These are phyloP conservation scores for Claviceps fusiformis DNA, from an alignment of 2,329 filamentous ascomycete species.

Conservation along the genomic window DNA sequence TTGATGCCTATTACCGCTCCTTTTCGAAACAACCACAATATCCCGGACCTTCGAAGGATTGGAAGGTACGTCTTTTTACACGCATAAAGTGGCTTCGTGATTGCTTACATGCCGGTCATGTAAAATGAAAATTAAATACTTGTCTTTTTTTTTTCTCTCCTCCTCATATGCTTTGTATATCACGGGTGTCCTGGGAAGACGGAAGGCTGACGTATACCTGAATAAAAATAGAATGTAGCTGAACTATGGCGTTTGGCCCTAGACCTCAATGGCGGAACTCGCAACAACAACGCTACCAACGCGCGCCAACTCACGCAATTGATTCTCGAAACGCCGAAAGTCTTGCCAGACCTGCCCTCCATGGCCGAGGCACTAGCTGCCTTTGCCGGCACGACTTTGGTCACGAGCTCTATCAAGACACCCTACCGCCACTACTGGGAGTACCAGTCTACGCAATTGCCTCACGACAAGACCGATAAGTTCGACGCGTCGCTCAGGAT, in stretches of 20 bases:
- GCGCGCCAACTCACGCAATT: conserved; percentile 42
- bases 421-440: conserved; percentile 48
- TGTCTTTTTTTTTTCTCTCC: not conserved
- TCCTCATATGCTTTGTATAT: not conserved
- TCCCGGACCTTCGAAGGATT: conserved; percentile 30
- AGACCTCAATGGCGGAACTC: conserved; percentile 41
- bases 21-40: conserved; percentile 17
- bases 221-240: conserved; percentile 27
- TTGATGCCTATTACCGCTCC: conserved; percentile 39
- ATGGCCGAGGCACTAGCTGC: conserved; percentile 64
- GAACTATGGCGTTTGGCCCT: conserved; percentile 40
- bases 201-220: not conserved
- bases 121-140: not conserved
- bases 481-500: conserved; percentile 53
- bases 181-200: not conserved
- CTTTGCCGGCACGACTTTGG: conserved; percentile 50
- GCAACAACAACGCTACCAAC: conserved; percentile 43
- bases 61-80: conserved; percentile 22
- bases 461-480: conserved; percentile 27
- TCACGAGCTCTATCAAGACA: conserved; percentile 43
- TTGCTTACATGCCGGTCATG: not conserved
- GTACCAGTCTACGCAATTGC: conserved; percentile 21
- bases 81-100: not conserved
- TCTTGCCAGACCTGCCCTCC: conserved; percentile 45
- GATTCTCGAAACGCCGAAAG: conserved; percentile 24